Conservation (phyloP, 1,284 basidiomycete species). For the Jaminaea rosea region DNA sequence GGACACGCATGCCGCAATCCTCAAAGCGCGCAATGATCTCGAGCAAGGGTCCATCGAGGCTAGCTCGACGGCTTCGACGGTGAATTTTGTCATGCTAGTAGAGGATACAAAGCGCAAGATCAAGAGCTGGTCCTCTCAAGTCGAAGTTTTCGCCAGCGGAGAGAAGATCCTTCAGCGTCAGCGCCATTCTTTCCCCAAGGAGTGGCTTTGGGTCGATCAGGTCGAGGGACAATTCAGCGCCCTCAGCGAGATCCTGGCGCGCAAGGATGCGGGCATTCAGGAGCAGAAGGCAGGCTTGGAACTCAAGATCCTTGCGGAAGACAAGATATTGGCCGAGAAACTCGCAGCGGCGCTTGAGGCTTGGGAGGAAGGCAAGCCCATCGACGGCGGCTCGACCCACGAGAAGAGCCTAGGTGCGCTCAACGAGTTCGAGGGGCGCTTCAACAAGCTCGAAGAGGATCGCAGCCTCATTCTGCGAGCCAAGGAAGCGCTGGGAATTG, state of each 20-base stretch:
- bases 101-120: slow-evolving; percentile 97
- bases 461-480: slow-evolving; percentile 87
- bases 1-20: slow-evolving; percentile 83
- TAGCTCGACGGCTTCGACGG: slow-evolving; percentile 78
- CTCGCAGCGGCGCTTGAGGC: slow-evolving; percentile 66
- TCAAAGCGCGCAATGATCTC: slow-evolving; percentile 85
- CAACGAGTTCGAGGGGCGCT: slow-evolving; percentile 81
- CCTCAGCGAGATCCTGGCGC: slow-evolving; percentile 91
- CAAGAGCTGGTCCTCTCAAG: slow-evolving; percentile 92
- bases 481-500: slow-evolving; percentile 87
- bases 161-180: slow-evolving; percentile 96
- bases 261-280: slow-evolving; percentile 96
- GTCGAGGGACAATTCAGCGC: slow-evolving; percentile 95
- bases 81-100: slow-evolving; percentile 97
- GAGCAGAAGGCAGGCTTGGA: slow-evolving; percentile 93
- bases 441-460: slow-evolving; percentile 81
- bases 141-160: slow-evolving; percentile 82
- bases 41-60: slow-evolving; percentile 70
- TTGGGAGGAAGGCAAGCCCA: slow-evolving; percentile 91
- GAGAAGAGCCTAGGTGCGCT: slow-evolving; percentile 92
- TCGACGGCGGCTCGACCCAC: slow-evolving; percentile 88
- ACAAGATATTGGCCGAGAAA: slow-evolving; percentile 76
- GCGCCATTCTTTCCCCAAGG: slow-evolving; percentile 87
- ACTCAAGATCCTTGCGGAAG: slow-evolving; percentile 97
- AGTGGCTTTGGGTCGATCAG: slow-evolving; percentile 98